Evolutionary conservation across 345 rosid genomes (phyloP).

Genomic region (Arabis alpina): DNA sequence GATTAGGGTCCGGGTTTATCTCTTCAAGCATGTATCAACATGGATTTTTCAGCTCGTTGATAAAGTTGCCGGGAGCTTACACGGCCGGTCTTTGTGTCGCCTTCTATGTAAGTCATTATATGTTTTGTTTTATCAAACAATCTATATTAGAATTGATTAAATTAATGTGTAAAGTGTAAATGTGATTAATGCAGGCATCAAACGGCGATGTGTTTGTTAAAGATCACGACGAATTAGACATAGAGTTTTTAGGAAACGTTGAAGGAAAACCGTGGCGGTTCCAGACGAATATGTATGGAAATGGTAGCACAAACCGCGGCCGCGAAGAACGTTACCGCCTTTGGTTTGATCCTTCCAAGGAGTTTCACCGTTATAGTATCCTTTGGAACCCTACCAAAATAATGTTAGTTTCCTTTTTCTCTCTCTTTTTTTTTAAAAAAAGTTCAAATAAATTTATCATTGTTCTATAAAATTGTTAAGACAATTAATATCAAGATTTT

Average conservation of each 20-base stretch:
- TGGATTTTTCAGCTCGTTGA: constrained; percentile 86
- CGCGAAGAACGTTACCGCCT: constrained; percentile 87
- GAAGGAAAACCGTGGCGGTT: constrained; percentile 88
- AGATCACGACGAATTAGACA: constrained; percentile 87
- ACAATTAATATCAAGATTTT: neutral
- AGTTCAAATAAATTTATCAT: neutral
- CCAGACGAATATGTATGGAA: constrained; percentile 89
- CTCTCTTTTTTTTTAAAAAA: neutral
- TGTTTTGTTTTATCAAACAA: neutral
- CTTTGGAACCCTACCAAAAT: constrained; percentile 71
- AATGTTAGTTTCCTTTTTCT: constrained; percentile 59
- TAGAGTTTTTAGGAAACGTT: constrained; percentile 86
- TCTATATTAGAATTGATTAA: too few species aligned
- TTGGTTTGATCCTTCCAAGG: constrained; percentile 94
- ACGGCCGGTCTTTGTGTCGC: constrained; percentile 91
- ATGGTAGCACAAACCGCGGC: constrained; percentile 84
- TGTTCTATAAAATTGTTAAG: neutral
- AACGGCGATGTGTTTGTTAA: constrained; percentile 80
- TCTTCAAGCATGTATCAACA: constrained; percentile 80
- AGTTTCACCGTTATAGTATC: constrained; percentile 87
- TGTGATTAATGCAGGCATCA: constrained; percentile 58
- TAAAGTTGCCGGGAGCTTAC: constrained; percentile 80
- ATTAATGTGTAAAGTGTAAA: neutral
- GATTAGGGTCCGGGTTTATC: constrained; percentile 81
- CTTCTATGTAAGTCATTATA: constrained; percentile 63